Evolutionary conservation across 2,329 filamentous ascomycete genomes (phyloP).

Genomic region (Pseudocercospora musae): DNA sequence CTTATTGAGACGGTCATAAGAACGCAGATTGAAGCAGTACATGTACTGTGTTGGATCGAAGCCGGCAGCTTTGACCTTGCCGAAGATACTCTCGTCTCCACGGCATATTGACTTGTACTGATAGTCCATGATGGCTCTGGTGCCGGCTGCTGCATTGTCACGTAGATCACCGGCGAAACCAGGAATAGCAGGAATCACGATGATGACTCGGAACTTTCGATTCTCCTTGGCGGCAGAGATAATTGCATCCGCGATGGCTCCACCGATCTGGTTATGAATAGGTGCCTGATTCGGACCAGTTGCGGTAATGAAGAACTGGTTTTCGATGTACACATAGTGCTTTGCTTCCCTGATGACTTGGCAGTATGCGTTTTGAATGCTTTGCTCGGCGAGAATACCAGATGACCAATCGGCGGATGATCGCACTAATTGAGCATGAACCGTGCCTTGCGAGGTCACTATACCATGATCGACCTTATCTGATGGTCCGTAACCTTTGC

Average conservation of each 20-base stretch:
- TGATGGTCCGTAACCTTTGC: constrained; percentile 26
- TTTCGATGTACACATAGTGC: constrained; percentile 96
- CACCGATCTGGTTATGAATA: constrained; percentile 82
- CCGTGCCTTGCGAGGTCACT: constrained; percentile 59
- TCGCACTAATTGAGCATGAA: constrained; percentile 81
- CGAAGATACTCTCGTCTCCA: constrained; percentile 87
- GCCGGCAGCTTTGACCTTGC: constrained; percentile 67
- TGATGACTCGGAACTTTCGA: constrained; percentile 85
- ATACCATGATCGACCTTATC: constrained; percentile 22
- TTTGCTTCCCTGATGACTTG: constrained; percentile 83
- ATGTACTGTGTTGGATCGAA: constrained; percentile 78
- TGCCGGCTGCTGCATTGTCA: constrained; percentile 77
- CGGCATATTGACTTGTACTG: constrained; percentile 95
- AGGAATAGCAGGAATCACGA: constrained; percentile 85
- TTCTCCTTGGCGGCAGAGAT: constrained; percentile 75
- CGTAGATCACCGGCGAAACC: constrained; percentile 91
- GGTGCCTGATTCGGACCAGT: constrained; percentile 85
- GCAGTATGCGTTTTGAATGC: constrained; percentile 81
- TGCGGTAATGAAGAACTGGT: constrained; percentile 87
- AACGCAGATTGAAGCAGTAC: constrained; percentile 90
- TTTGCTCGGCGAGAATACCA: constrained; percentile 79
- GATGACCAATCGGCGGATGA: constrained; percentile 93
- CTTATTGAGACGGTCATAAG: constrained; percentile 87
- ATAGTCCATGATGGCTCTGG: constrained; percentile 95
- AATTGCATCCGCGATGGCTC: constrained; percentile 85